These are phyloP conservation scores for Mycena vitilis DNA, from an alignment of 768 basidiomycete species.

Conservation along the genomic window DNA sequence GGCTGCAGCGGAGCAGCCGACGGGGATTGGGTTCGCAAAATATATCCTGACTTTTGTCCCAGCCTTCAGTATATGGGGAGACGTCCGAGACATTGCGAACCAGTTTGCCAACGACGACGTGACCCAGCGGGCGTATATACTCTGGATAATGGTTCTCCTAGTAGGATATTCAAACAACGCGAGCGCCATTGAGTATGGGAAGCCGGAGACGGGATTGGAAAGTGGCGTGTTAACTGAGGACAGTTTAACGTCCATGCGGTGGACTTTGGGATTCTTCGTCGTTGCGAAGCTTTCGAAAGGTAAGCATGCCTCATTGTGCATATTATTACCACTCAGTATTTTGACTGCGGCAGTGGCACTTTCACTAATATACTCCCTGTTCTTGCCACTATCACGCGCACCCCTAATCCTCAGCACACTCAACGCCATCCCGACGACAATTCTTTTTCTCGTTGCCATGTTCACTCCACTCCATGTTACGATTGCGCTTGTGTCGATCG, in stretches of 20 bases:
- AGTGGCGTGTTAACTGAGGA: constrained; percentile 13
- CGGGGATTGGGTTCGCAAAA: constrained; percentile 34
- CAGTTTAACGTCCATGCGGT: constrained; percentile 28
- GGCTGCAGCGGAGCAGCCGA: constrained; percentile 41
- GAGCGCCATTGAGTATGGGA: constrained; percentile 40
- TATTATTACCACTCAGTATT: neutral
- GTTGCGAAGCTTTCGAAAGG: constrained; percentile 36
- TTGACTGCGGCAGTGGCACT: constrained; percentile 6
- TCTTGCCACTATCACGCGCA: constrained; percentile 32
- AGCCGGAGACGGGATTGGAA: constrained; percentile 2
- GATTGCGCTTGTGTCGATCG: constrained; percentile 30
- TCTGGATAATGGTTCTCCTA: constrained; percentile 44
- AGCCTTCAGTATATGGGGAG: constrained; percentile 46
- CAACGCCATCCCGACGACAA: constrained; percentile 18
- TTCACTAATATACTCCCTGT: constrained; percentile 29
- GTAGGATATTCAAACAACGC: constrained; percentile 49
- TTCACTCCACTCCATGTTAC: constrained; percentile 35
- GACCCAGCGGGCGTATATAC: constrained; percentile 43
- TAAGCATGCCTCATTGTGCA: neutral
- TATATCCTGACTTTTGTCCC: constrained; percentile 42
- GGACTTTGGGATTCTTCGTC: constrained; percentile 38
- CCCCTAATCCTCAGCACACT: constrained; percentile 24
- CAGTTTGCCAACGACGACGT: constrained; percentile 47
- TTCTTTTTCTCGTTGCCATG: constrained; percentile 34
- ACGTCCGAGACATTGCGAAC: constrained; percentile 45